Percentiles rank a stretch among this genome's conserved stretches.
Conservation (phyloP, 2,329 filamentous ascomycete species). For the Pestalotiopsis sp. region DNA sequence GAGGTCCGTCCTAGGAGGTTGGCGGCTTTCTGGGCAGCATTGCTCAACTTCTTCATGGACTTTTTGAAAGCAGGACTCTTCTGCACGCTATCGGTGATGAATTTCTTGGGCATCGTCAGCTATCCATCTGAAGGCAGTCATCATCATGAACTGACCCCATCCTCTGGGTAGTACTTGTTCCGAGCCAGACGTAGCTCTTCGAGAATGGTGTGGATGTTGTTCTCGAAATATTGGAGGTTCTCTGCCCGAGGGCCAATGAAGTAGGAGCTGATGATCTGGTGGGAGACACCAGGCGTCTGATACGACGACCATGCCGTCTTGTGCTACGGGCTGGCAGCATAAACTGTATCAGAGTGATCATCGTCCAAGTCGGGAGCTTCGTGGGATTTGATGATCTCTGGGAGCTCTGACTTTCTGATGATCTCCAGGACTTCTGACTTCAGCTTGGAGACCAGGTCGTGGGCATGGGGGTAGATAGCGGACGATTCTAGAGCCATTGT, state of each 20-base stretch:
- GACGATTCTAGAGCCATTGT: neutral
- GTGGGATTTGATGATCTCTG: neutral
- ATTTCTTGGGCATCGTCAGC: constrained; percentile 22
- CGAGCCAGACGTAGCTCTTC: constrained; percentile 34
- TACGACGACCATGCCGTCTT: neutral
- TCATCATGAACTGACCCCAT: constrained; percentile 29
- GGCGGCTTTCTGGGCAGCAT: constrained; percentile 34
- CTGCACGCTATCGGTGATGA: constrained; percentile 36
- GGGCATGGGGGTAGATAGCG: neutral
- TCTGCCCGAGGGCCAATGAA: constrained; percentile 44
- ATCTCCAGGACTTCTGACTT: neutral
- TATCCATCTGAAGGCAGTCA: too few species aligned
- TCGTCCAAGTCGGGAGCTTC: neutral
- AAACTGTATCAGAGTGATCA: neutral
- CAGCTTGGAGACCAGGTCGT: neutral
- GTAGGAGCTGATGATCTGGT: constrained; percentile 37
- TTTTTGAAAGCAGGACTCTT: constrained; percentile 33
- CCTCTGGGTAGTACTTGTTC: constrained; percentile 33
- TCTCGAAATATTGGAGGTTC: constrained; percentile 39
- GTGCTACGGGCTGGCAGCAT: constrained; percentile 4
- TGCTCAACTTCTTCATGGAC: constrained; percentile 32
- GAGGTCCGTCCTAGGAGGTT: constrained; percentile 40
- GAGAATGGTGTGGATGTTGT: constrained; percentile 39
- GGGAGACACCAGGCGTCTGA: constrained; percentile 23
- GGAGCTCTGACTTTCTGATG: neutral